phyloP scores from a whole-genome alignment of 176 grass and related monocot genomes.

The Zea mays region DNA sequence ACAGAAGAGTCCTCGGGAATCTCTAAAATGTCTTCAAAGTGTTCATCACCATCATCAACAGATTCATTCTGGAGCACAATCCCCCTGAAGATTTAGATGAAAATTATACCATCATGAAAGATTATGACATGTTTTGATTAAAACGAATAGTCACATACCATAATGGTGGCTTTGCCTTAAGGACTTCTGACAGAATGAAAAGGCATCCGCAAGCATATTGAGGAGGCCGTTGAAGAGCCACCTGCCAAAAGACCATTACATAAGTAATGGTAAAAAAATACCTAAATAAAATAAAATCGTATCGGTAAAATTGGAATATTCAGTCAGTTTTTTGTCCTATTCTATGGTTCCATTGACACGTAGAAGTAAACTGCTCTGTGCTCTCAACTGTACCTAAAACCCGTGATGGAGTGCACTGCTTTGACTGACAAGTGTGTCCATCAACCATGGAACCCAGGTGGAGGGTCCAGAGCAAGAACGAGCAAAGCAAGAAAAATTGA shows the following conservation, averaged over 20 bases:
- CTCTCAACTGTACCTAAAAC: neutral
- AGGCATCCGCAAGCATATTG: conserved; percentile 94
- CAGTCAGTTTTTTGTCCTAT: neutral
- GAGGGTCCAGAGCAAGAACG: neutral
- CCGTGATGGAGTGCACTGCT: neutral
- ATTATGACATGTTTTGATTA: conserved; percentile 7
- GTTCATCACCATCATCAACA: conserved; percentile 80
- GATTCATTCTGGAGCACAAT: conserved; percentile 86
- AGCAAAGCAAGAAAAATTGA: neutral
- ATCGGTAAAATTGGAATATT: conserved; percentile 23
- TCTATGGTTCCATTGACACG: neutral
- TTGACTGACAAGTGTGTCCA: neutral
- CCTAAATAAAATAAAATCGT: neutral
- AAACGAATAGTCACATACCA: conserved; percentile 56
- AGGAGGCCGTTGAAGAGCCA: conserved; percentile 83
- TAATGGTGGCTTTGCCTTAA: conserved; percentile 74
- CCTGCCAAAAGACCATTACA: conserved; percentile 53
- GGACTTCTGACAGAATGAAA: conserved; percentile 90
- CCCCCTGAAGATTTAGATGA: conserved; percentile 50
- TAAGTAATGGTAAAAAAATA: neutral
- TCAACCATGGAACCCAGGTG: neutral
- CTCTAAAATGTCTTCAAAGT: conserved; percentile 86
- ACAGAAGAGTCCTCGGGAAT: conserved; percentile 41
- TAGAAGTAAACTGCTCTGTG: neutral
- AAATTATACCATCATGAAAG: conserved; percentile 32